phyloP scores from a whole-genome alignment of 140 eudicot species.

The Erigeron philadelphicus region DNA sequence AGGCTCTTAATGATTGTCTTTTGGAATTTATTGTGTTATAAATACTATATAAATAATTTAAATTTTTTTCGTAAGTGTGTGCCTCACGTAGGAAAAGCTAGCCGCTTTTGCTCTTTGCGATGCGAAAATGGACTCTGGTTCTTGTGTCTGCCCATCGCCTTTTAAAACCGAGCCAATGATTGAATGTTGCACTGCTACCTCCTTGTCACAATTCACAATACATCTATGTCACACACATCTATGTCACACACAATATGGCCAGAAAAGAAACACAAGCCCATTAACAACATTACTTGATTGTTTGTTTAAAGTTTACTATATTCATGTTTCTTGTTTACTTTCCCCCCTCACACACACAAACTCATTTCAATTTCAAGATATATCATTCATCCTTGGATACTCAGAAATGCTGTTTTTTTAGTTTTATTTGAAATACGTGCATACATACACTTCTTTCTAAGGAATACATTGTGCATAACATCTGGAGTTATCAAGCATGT shows the following conservation, averaged over 20 bases:
- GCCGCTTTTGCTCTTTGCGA: too few relatives aligned
- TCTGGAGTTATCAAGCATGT: background rate
- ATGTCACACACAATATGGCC: slow-evolving; percentile 19
- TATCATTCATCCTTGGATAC: background rate
- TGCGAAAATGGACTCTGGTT: too few relatives aligned
- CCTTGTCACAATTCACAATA: background rate
- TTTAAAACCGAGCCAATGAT: background rate
- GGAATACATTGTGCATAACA: background rate
- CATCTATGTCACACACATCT: background rate
- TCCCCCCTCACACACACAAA: background rate
- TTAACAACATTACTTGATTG: background rate
- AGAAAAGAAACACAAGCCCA: slow-evolving; percentile 5
- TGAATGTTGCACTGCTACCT: background rate
- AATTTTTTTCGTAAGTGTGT: too few relatives aligned
- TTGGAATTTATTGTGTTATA: too few relatives aligned
- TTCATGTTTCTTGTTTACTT: slow-evolving; percentile 23
- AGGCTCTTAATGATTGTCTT: too few relatives aligned
- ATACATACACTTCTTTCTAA: background rate
- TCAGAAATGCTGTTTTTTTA: too few relatives aligned
- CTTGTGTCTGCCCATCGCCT: too few relatives aligned
- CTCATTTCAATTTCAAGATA: slow-evolving; percentile 7
- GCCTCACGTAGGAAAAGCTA: too few relatives aligned
- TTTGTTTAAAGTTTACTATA: slow-evolving; percentile 10
- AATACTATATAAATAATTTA: too few relatives aligned
- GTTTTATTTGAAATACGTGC: background rate